Evolutionary conservation across 768 basidiomycete genomes (phyloP), one percentile per base, ranked within the genome.

Genomic region (Punctularia strigosozonata): DNA sequence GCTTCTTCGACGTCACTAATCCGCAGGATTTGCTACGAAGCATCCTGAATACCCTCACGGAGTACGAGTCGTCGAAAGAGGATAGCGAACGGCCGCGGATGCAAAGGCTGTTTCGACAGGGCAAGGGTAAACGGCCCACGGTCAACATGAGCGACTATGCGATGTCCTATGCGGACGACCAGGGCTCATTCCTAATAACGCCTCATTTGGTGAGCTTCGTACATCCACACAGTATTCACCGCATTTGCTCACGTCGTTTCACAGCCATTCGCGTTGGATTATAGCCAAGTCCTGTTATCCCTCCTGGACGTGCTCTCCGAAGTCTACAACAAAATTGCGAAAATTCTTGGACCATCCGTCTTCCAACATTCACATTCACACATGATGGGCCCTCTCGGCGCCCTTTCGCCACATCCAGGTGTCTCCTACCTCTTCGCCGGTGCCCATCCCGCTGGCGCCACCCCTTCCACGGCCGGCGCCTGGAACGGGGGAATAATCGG

Each of bases 241-340:
- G 17, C 19, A 40, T 20, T 22, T 8, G 45, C 32, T 44, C 37
- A 42, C 39, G 37, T 42, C 31, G 23, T 18, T 39, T 7, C 37
- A 38, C 45, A 90, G 88, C 83, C 89, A n/a, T 92, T 91, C 59
- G 65, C 80, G 3, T 57, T 92, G 39, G 89, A 92, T 57, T 92
- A 94, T 53, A 80, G 86, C 47, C 83, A 92, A 59, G 85, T 84
- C 7, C 73, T 91, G 25, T 73, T 89, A 38, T 87, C 89, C 24
- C 75, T 90, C 20, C 77, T 90, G 38, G 90, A 92, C 53, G 82
- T 92, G 35, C 71, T 92, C 28, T 84, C 85, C 14, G 87, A 90
- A 52, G 76, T 87, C 22, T 94, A 92, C 64, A 78, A 84, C 59
- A 89, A 87, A 58, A 81, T 94, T 28, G 73, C 73, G 6, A 77